Evolutionary conservation across 306 rosid genomes (phyloP).

Genomic region (Pueraria montana): DNA sequence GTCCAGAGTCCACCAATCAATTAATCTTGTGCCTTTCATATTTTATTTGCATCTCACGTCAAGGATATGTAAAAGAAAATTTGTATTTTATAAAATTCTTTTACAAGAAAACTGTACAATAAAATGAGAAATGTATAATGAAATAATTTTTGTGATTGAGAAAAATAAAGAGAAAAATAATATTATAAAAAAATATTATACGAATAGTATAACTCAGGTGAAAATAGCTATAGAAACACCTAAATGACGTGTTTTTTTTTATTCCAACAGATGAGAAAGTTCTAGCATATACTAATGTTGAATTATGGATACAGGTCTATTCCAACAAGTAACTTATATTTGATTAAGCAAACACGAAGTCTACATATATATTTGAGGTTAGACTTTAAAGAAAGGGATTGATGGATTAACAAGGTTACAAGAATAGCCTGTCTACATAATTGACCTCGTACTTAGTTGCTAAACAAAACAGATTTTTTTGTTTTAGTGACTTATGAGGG

Average conservation of each 20-base stretch:
- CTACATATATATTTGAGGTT: conserved; percentile 18
- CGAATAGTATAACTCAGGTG: not conserved
- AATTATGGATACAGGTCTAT: conserved; percentile 32
- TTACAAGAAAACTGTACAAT: no score
- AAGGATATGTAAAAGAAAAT: not conserved
- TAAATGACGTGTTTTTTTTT: not conserved
- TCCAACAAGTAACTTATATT: conserved; percentile 35
- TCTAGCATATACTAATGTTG: conserved; percentile 32
- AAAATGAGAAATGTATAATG: no score
- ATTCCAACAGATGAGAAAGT: not conserved
- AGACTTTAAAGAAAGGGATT: conserved; percentile 53
- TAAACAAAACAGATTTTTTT: conserved; percentile 20
- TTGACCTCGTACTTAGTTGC: conserved; percentile 38
- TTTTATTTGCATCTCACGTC: not conserved
- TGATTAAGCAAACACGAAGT: conserved; percentile 31
- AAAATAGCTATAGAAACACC: conserved; percentile 1
- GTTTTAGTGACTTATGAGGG: not conserved
- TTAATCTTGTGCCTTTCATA: not conserved
- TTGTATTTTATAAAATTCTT: not conserved
- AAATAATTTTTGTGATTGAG: not conserved
- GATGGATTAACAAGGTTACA: conserved; percentile 43
- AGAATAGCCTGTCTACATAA: conserved; percentile 7
- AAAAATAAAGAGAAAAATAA: not conserved
- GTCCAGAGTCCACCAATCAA: conserved; percentile 4
- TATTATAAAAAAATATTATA: not conserved